These are phyloP conservation scores for Nothophytophthora sp. DNA, from an alignment of 352 stramenopile genomes.

Conservation along the genomic window DNA sequence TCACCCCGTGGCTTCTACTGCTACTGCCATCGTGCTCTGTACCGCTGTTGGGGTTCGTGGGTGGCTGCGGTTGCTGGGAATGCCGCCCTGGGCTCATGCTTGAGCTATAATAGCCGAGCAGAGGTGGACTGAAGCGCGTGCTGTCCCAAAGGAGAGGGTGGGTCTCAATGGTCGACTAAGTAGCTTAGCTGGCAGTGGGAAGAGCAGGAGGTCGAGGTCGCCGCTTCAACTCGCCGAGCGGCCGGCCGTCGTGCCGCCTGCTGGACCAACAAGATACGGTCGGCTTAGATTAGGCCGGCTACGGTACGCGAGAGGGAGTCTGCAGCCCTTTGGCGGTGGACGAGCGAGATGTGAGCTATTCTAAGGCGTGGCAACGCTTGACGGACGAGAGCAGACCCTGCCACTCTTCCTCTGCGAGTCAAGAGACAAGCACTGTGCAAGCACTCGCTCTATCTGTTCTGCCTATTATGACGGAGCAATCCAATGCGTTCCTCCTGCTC, in stretches of 20 bases:
- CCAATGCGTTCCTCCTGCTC: too few relatives aligned
- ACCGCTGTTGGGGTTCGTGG: not conserved
- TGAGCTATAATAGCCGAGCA: not conserved
- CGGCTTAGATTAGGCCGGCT: not conserved
- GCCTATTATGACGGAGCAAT: too few relatives aligned
- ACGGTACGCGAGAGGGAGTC: too few relatives aligned
- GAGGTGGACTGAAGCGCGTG: too few relatives aligned
- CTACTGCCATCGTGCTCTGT: not conserved
- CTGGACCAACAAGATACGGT: not conserved
- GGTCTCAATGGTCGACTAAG: slow-evolving; percentile 2
- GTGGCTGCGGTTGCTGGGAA: slow-evolving; percentile 10
- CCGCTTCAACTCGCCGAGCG: slow-evolving; percentile 15
- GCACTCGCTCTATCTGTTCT: too few relatives aligned
- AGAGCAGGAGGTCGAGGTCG: not conserved
- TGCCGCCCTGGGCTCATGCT: not conserved
- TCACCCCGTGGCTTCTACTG: not conserved
- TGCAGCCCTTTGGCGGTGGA: too few relatives aligned
- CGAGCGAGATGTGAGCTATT: too few relatives aligned
- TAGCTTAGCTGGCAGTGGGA: not conserved
- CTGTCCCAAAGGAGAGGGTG: too few relatives aligned
- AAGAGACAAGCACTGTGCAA: too few relatives aligned
- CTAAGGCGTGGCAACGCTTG: too few relatives aligned
- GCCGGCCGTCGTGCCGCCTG: not conserved
- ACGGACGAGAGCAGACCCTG: too few relatives aligned
- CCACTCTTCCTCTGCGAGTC: too few relatives aligned